phyloP scores from a whole-genome alignment of 163 green algal species.

The Chlamydomonas reinhardtii region DNA sequence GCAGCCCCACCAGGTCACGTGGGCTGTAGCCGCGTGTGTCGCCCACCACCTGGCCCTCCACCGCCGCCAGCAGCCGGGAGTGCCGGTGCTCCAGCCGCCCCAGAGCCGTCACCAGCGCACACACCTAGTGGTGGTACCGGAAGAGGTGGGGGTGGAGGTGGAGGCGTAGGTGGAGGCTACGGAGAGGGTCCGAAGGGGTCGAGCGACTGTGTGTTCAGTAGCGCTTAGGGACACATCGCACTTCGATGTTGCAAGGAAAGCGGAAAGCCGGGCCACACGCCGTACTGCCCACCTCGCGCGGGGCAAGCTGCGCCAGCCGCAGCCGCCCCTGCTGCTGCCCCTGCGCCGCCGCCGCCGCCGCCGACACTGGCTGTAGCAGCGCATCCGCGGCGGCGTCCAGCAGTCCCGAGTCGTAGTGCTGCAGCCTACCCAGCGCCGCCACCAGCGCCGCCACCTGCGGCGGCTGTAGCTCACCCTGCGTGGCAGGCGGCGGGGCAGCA shows the following conservation, averaged over 20 bases:
- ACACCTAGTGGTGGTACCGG: no score
- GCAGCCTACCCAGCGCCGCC: not conserved
- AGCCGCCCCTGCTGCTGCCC: no score
- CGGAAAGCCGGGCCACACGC: no score
- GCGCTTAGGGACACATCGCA: not conserved
- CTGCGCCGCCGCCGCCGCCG: no score
- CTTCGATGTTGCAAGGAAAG: not conserved
- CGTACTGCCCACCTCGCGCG: not conserved
- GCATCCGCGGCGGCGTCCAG: not conserved
- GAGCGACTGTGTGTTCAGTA: not conserved
- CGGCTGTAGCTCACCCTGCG: not conserved
- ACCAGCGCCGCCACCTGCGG: constrained; percentile 17
- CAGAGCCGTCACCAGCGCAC: not conserved
- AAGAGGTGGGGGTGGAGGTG: not conserved
- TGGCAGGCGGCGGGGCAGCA: no score
- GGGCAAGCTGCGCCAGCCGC: not conserved
- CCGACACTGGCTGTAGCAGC: no score
- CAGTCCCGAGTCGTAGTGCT: constrained; percentile 39
- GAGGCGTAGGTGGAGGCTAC: not conserved
- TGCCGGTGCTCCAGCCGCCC: constrained; percentile 35
- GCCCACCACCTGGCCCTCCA: not conserved
- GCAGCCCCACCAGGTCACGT: not conserved
- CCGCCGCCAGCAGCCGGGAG: not conserved
- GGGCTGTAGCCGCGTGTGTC: constrained; percentile 10
- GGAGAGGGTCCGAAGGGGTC: no score